Conservation (phyloP, 768 basidiomycete genomes). For the Hortiboletus campestris region DNA sequence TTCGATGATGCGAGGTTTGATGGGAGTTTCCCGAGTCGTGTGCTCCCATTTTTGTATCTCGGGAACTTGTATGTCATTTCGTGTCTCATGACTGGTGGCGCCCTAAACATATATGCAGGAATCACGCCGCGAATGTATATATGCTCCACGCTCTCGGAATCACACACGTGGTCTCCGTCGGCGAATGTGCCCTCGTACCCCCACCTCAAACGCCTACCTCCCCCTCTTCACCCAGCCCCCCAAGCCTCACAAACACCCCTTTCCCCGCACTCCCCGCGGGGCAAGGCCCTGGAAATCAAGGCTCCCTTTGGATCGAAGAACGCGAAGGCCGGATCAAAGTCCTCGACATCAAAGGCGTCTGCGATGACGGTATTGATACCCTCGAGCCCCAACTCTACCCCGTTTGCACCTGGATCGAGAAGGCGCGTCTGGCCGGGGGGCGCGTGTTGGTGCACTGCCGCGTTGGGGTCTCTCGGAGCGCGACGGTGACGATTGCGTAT, state of each 20-base stretch:
- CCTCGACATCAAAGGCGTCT: slow-evolving; percentile 86
- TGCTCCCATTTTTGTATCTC: slow-evolving; percentile 90
- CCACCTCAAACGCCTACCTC: slow-evolving; percentile 48
- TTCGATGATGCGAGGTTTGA: slow-evolving; percentile 93
- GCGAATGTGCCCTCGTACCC: slow-evolving; percentile 88
- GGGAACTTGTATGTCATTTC: slow-evolving; percentile 77
- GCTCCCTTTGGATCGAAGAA: slow-evolving; percentile 86
- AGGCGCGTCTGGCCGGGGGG: slow-evolving; percentile 77
- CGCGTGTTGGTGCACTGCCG: slow-evolving; percentile 94
- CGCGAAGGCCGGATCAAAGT: slow-evolving; percentile 87
- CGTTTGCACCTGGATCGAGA: slow-evolving; percentile 93
- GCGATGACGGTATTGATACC: slow-evolving; percentile 96
- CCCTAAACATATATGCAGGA: slow-evolving; percentile 44
- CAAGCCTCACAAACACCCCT: slow-evolving; percentile 2
- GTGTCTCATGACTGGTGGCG: background rate
- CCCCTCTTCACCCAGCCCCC: background rate
- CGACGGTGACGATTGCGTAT: slow-evolving; percentile 95
- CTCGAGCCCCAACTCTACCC: slow-evolving; percentile 85
- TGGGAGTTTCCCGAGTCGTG: slow-evolving; percentile 92
- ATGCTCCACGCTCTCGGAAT: slow-evolving; percentile 97
- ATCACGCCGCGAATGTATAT: slow-evolving; percentile 90
- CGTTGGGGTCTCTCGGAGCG: slow-evolving; percentile 97
- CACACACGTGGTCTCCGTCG: slow-evolving; percentile 95
- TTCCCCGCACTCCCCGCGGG: slow-evolving; percentile 36
- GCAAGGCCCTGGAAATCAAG: slow-evolving; percentile 52